Evolutionary conservation across 2,329 filamentous ascomycete species (phyloP).

Genomic region (Nigrospora osmanthi): DNA sequence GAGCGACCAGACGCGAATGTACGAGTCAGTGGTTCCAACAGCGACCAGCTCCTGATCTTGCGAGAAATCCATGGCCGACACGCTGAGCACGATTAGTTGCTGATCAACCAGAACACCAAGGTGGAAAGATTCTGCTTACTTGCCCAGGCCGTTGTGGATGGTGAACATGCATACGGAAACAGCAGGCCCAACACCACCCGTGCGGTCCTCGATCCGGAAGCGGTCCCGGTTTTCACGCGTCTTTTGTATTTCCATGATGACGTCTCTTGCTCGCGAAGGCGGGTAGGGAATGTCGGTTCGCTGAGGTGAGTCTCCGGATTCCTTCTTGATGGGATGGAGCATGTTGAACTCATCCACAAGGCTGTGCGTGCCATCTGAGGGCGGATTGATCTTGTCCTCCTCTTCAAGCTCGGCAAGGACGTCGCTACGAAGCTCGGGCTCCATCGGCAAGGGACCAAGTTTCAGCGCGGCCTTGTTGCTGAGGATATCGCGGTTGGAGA

Average conservation of each 20-base stretch:
- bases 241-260: slow-evolving; percentile 89
- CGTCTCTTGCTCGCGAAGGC: slow-evolving; percentile 79
- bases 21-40: slow-evolving; percentile 85
- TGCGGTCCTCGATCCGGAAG: slow-evolving; percentile 78
- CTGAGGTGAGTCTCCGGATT: slow-evolving; percentile 73
- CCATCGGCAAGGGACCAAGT: slow-evolving; percentile 77
- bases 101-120: background rate
- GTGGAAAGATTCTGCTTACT: slow-evolving; percentile 40
- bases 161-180: slow-evolving; percentile 96
- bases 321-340: slow-evolving; percentile 75
- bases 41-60: slow-evolving; percentile 83
- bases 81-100: slow-evolving; percentile 34
- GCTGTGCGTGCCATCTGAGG: slow-evolving; percentile 59
- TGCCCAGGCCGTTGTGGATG: slow-evolving; percentile 92
- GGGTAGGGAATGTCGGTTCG: slow-evolving; percentile 78
- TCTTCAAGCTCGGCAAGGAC: slow-evolving; percentile 82
- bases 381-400: slow-evolving; percentile 71
- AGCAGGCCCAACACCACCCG: slow-evolving; percentile 73
- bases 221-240: slow-evolving; percentile 88
- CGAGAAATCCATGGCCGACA: slow-evolving; percentile 94
- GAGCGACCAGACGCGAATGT: slow-evolving; percentile 89
- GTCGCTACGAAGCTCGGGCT: slow-evolving; percentile 73
- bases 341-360: slow-evolving; percentile 84
- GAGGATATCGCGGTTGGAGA: slow-evolving; percentile 53
- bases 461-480: slow-evolving; percentile 54